Evolutionary conservation across 768 basidiomycete genomes (phyloP), one percentile per base, ranked within the genome.

Genomic region (Tricholomella constricta): DNA sequence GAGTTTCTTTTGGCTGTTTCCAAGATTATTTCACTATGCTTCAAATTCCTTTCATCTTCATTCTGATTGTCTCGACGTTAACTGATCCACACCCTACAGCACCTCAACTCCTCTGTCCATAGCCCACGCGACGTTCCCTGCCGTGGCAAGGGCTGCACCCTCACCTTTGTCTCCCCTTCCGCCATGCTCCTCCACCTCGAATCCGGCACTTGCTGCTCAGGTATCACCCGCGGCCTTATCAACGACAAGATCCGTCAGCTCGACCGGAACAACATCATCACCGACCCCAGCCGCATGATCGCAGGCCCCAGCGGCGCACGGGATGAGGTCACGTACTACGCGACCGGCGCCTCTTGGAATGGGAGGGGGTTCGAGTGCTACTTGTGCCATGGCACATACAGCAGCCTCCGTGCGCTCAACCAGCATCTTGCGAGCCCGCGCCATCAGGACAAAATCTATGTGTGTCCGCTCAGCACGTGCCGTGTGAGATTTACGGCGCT

Each of bases 151-250:
- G 72, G 75, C 31, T 89, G 88, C 61, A 65, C 52, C 1, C 56
- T 56, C 19, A 58, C 49, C 1, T 89, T 88, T 66, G 64, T 83
- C 46, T 81, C 78, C 17, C 69, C 59, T 37, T 76, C 85, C 8
- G 80, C 84, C 9, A 71, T 89, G 41, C 61, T 81, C 27, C 75
- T 80, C 26, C 88, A 90, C 64, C 74, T 87, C 62, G 88, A 89
- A 61, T 69, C 75, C 10, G 86, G 86, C 1, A 55, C 62, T 3
- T 88, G 88, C 62, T 46, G 56, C 20, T 85, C 85, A 0, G 78
- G 82, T 10, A 65, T 80, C 35, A 61, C 64, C 31, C 69, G 71
- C 48, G 55, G 75, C 50, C 50, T 67, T 41, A 65, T 85, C 42
- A 73, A 83, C 67, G 64, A 60, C 34, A 67, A 62, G 51, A 69